These are phyloP conservation scores for Paracorniculantispora psalliotae DNA, from an alignment of 2,329 filamentous ascomycete species.

Conservation along the genomic window DNA sequence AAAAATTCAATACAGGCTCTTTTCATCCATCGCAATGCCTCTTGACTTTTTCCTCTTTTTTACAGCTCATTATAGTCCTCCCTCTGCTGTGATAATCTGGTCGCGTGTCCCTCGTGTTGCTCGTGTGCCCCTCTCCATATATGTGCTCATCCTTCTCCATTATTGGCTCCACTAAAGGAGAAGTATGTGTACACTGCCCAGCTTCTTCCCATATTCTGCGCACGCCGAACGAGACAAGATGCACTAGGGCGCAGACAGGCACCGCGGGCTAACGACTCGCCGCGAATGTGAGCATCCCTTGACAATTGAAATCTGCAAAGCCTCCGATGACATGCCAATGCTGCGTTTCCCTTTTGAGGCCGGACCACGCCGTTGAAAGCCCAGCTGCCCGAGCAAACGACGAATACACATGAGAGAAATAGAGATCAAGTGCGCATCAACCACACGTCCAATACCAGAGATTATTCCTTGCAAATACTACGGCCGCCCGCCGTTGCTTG, in stretches of 20 bases:
- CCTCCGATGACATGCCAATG: too few relatives aligned
- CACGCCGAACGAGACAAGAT: background rate
- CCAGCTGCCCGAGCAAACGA: background rate
- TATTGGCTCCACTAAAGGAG: background rate
- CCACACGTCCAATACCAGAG: too few relatives aligned
- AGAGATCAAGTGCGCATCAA: too few relatives aligned
- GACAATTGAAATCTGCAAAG: background rate
- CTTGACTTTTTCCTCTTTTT: background rate
- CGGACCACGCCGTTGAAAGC: too few relatives aligned
- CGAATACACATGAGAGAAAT: background rate
- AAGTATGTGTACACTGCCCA: background rate
- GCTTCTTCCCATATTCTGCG: background rate
- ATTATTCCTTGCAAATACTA: too few relatives aligned
- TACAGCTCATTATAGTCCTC: background rate
- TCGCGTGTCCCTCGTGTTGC: constrained; percentile 6
- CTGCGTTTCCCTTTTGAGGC: background rate
- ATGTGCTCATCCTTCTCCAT: background rate
- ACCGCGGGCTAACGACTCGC: too few relatives aligned
- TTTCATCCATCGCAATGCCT: background rate
- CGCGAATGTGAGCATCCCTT: background rate
- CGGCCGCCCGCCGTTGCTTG: too few relatives aligned
- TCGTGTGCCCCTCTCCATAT: background rate
- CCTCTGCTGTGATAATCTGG: background rate
- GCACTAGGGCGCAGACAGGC: too few relatives aligned
- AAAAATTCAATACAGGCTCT: too few relatives aligned